Conservation (phyloP, 805 yeast species). For the Saturnispora silvae region DNA sequence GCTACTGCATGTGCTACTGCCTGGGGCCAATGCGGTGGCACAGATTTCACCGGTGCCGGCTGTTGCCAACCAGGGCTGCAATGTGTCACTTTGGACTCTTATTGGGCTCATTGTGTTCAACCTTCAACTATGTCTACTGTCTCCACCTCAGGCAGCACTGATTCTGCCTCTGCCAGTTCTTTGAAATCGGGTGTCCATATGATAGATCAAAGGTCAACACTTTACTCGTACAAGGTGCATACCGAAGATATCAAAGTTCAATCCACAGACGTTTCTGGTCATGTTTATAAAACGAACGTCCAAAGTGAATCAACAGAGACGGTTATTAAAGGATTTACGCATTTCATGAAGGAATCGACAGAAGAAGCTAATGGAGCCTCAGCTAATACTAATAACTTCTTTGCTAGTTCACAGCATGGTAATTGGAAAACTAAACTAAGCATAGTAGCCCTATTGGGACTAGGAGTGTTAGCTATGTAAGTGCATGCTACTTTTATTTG, state of each 20-base stretch:
- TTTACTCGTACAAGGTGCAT: slow-evolving; percentile 2
- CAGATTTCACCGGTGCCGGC: slow-evolving; percentile 18
- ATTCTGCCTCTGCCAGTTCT: no score
- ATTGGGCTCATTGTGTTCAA: slow-evolving; percentile 24
- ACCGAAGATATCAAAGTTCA: background rate
- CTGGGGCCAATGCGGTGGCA: slow-evolving; percentile 25
- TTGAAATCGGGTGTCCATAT: background rate
- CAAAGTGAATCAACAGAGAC: slow-evolving; percentile 12
- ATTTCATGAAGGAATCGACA: slow-evolving; percentile 12
- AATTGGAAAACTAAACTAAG: slow-evolving; percentile 17
- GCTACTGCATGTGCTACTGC: slow-evolving; percentile 18
- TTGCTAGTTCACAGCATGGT: background rate
- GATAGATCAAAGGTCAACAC: background rate
- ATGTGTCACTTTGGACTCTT: slow-evolving; percentile 19
- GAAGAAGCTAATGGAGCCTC: slow-evolving; percentile 11
- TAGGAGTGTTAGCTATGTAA: slow-evolving; percentile 14
- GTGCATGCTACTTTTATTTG: background rate
- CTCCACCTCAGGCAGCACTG: background rate
- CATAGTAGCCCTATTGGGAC: slow-evolving; percentile 16
- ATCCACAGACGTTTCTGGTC: slow-evolving; percentile 4
- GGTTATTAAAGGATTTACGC: slow-evolving; percentile 13
- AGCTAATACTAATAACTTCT: background rate
- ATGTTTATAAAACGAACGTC: slow-evolving; percentile 6
- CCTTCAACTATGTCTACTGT: slow-evolving; percentile 16
- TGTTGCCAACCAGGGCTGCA: slow-evolving; percentile 20